Conservation (phyloP, 2,329 filamentous ascomycete genomes). For the Aspergillus pseudoterreus region DNA sequence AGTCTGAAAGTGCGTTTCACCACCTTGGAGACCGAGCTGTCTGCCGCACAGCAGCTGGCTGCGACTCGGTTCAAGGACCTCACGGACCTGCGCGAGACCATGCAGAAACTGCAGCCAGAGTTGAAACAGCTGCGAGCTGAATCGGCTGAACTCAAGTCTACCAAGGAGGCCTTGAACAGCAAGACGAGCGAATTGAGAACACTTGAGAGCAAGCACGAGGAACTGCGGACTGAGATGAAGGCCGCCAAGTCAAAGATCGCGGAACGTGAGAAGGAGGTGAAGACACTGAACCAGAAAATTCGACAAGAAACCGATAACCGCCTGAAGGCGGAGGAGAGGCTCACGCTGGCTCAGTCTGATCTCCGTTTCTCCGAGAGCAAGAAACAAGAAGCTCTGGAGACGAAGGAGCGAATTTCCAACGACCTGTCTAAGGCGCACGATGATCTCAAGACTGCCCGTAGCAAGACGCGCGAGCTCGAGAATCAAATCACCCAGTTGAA, state of each 20-base stretch:
- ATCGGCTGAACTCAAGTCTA: constrained; percentile 66
- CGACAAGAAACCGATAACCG: constrained; percentile 68
- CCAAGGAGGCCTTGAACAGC: constrained; percentile 69
- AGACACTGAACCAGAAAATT: constrained; percentile 72
- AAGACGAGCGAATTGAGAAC: constrained; percentile 63
- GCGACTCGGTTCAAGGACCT: constrained; percentile 85
- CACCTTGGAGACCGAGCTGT: constrained; percentile 75
- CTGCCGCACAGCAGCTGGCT: constrained; percentile 80
- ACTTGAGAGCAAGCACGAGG: constrained; percentile 79
- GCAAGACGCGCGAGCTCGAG: constrained; percentile 69
- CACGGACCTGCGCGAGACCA: constrained; percentile 70
- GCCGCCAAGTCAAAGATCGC: constrained; percentile 65
- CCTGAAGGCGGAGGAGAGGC: constrained; percentile 73
- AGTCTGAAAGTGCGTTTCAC: constrained; percentile 67
- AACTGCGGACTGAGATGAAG: constrained; percentile 70
- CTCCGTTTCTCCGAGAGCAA: constrained; percentile 73
- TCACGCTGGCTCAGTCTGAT: constrained; percentile 70
- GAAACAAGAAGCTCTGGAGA: constrained; percentile 71
- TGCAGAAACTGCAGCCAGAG: constrained; percentile 85
- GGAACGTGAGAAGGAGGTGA: constrained; percentile 75
- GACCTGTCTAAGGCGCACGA: constrained; percentile 71
- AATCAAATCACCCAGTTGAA: constrained; percentile 66
- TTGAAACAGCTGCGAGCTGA: constrained; percentile 75
- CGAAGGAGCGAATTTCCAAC: constrained; percentile 65
- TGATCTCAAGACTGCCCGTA: constrained; percentile 56